Evolutionary conservation across 345 rosid species (phyloP).

Genomic region (Sonneratia caseolaris): DNA sequence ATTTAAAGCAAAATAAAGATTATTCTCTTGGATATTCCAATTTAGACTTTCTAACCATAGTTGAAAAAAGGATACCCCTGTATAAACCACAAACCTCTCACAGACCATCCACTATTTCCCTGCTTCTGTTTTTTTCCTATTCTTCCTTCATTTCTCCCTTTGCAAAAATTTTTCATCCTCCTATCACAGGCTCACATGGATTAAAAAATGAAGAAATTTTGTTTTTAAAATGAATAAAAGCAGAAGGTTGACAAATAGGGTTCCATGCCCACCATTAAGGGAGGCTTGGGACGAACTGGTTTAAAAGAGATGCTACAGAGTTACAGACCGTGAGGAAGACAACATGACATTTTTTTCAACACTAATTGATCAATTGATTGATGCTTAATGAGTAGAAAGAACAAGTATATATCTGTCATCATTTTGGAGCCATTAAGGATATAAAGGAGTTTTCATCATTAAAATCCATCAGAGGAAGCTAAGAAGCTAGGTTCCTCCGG

Average conservation of each 20-base stretch:
- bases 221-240: background rate
- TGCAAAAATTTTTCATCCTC: background rate
- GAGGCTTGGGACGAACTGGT: background rate
- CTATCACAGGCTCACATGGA: background rate
- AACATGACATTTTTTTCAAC: background rate
- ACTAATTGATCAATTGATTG: background rate
- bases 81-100: background rate
- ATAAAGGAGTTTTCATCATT: background rate
- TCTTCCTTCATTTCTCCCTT: background rate
- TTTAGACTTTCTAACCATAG: background rate
- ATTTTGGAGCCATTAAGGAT: background rate
- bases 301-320: background rate
- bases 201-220: background rate
- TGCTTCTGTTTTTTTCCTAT: background rate
- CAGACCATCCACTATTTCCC: background rate
- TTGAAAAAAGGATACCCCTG: too few species aligned
- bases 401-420: background rate
- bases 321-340: background rate
- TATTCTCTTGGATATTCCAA: background rate
- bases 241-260: background rate
- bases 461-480: background rate
- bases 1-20: background rate
- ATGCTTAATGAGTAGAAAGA: background rate
- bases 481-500: background rate
- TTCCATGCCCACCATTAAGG: background rate